Conservation (phyloP, 108 stramenopile species). For the Pseudonitzschia pungens region DNA sequence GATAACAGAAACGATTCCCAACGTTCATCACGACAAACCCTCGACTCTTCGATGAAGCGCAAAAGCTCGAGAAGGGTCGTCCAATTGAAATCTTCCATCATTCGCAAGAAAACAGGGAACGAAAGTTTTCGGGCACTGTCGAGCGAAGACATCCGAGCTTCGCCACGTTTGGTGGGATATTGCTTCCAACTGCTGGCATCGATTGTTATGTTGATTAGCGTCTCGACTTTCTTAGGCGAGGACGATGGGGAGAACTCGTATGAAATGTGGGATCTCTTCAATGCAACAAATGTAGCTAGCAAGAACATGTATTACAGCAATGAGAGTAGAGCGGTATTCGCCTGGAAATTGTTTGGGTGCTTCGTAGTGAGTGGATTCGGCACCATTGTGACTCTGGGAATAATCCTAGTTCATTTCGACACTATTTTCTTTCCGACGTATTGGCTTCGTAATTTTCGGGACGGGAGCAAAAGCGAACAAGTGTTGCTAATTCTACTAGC, state of each 20-base stretch:
- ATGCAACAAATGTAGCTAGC: background rate
- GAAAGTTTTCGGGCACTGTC: conserved; percentile 24
- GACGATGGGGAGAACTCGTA: conserved; percentile 9
- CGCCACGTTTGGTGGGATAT: conserved; percentile 55
- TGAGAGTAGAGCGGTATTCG: conserved; percentile 26
- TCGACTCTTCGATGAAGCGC: conserved; percentile 2
- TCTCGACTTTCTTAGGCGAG: conserved; percentile 35
- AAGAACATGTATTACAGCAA: conserved; percentile 16
- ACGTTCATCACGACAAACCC: background rate
- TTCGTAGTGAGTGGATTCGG: conserved; percentile 29
- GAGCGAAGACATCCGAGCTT: conserved; percentile 50
- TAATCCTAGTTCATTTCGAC: conserved; percentile 54
- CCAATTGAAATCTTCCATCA: conserved; percentile 26
- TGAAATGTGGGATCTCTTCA: conserved; percentile 11
- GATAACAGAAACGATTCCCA: background rate
- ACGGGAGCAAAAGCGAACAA: conserved; percentile 45
- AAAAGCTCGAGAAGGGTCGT: conserved; percentile 22
- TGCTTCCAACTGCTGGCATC: conserved; percentile 43
- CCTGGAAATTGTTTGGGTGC: conserved; percentile 49
- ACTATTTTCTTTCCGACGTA: conserved; percentile 45
- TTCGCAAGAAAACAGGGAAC: conserved; percentile 11
- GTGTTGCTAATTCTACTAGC: conserved; percentile 31
- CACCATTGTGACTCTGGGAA: conserved; percentile 22
- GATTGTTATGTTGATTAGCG: conserved; percentile 44
- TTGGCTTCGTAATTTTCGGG: conserved; percentile 46